phyloP scores from a whole-genome alignment of 2,329 filamentous ascomycete species.

The Cercospora sp. region DNA sequence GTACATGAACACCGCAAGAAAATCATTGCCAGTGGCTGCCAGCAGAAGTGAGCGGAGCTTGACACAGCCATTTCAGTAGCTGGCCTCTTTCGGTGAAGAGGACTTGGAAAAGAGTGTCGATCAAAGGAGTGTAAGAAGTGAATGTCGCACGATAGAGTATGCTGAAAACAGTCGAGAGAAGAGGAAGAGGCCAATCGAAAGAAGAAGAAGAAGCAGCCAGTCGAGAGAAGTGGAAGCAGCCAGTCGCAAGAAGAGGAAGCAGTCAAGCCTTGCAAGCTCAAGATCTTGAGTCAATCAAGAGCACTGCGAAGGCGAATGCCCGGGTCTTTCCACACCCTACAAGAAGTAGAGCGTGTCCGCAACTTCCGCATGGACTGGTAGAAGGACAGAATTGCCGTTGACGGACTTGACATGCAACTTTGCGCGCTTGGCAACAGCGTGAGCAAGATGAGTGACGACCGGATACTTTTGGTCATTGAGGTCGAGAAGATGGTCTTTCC shows the following conservation, averaged over 20 bases:
- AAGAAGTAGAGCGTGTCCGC: slow-evolving; percentile 20
- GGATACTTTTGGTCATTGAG: slow-evolving; percentile 21
- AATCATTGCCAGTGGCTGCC: slow-evolving; percentile 11
- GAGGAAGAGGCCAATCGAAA: no score
- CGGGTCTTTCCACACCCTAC: neutral
- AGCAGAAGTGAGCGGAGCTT: slow-evolving; percentile 13
- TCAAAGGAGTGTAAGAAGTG: slow-evolving; percentile 17
- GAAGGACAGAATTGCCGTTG: neutral
- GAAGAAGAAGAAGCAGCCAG: no score
- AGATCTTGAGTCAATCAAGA: neutral
- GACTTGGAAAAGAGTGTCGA: slow-evolving; percentile 12
- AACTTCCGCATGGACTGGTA: slow-evolving; percentile 4
- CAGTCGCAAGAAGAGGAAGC: neutral
- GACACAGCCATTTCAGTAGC: slow-evolving; percentile 19
- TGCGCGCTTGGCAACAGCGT: slow-evolving; percentile 15
- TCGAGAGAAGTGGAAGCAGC: neutral
- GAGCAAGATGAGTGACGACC: slow-evolving; percentile 19
- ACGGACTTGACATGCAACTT: slow-evolving; percentile 10
- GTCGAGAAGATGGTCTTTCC: slow-evolving; percentile 9
- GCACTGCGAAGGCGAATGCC: neutral
- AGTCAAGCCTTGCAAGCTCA: neutral
- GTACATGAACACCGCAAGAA: neutral
- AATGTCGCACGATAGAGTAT: neutral
- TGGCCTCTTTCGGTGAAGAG: slow-evolving; percentile 18
- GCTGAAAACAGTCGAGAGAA: neutral